These are phyloP conservation scores for Barbarea vulgaris DNA, from an alignment of 345 rosid species.

Conservation along the genomic window DNA sequence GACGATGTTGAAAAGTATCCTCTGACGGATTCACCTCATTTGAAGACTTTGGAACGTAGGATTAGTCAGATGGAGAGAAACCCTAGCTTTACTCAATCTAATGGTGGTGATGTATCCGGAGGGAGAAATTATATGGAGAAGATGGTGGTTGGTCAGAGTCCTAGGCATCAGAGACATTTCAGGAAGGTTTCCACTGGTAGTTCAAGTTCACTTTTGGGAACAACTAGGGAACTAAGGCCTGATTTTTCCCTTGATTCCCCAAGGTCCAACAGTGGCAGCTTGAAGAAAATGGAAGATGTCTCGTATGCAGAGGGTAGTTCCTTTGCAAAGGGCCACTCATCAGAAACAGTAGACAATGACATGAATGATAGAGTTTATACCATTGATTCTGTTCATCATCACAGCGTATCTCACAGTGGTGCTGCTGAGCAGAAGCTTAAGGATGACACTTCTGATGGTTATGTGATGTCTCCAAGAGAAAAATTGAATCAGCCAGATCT, in stretches of 20 bases:
- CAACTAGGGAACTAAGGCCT: conserved; percentile 49
- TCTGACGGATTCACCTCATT: conserved; percentile 62
- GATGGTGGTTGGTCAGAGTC: conserved; percentile 75
- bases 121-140: conserved; percentile 61
- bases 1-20: conserved; percentile 83
- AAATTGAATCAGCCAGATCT: conserved; percentile 50
- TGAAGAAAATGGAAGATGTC: conserved; percentile 55
- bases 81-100: conserved; percentile 53
- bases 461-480: conserved; percentile 50
- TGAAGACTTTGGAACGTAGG: conserved; percentile 75
- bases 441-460: conserved; percentile 49
- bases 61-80: conserved; percentile 75
- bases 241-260: conserved; percentile 61
- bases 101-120: conserved; percentile 54
- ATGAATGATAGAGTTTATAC: conserved; percentile 85
- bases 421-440: conserved; percentile 15
- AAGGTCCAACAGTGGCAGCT: conserved; percentile 44
- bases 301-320: conserved; percentile 48
- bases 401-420: conserved; percentile 51
- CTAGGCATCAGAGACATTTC: conserved; percentile 56
- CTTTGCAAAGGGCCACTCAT: conserved; percentile 48
- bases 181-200: conserved; percentile 64
- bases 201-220: conserved; percentile 52
- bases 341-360: conserved; percentile 70
- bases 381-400: conserved; percentile 78